These are phyloP conservation scores for Apiotrichum gracile DNA, from an alignment of 1,284 basidiomycete genomes.

Conservation along the genomic window DNA sequence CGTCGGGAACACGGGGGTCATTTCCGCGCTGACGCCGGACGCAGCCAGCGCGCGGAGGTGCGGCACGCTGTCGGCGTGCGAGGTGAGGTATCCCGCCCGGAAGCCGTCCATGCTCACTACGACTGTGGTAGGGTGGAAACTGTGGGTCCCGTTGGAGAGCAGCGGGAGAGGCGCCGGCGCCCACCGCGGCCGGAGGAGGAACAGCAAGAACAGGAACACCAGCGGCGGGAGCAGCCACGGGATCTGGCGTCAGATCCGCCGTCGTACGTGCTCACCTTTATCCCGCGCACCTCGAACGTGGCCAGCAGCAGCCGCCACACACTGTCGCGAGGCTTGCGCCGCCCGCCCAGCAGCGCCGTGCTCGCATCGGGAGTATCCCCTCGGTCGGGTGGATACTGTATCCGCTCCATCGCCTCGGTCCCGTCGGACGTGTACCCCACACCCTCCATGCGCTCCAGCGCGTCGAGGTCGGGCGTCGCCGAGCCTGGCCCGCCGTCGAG, in stretches of 20 bases:
- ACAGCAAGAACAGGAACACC: conserved; percentile 2
- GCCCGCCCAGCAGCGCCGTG: background rate
- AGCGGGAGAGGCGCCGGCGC: background rate
- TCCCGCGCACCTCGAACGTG: no score
- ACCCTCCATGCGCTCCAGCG: background rate
- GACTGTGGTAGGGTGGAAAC: conserved; percentile 26
- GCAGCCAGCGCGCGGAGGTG: conserved; percentile 19
- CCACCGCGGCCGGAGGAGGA: background rate
- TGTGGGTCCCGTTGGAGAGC: conserved; percentile 20
- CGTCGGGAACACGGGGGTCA: conserved; percentile 81
- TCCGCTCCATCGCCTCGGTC: no score
- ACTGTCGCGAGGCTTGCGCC: background rate
- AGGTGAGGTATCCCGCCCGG: conserved; percentile 23
- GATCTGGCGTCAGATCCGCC: conserved; percentile 9
- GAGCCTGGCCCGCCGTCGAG: background rate
- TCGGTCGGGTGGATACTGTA: background rate
- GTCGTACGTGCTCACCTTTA: no score
- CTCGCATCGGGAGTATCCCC: background rate
- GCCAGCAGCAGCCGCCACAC: background rate
- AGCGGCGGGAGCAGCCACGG: conserved; percentile 4
- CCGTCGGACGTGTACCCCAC: no score
- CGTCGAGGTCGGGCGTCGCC: background rate
- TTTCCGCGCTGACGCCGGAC: conserved; percentile 68
- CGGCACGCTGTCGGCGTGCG: conserved; percentile 7
- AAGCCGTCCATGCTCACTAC: conserved; percentile 35